A percentile compares a stretch with the other conserved stretches of the same genome.
phyloP scores from a whole-genome alignment of 2,329 filamentous ascomycete genomes.

The Eutypa lata region DNA sequence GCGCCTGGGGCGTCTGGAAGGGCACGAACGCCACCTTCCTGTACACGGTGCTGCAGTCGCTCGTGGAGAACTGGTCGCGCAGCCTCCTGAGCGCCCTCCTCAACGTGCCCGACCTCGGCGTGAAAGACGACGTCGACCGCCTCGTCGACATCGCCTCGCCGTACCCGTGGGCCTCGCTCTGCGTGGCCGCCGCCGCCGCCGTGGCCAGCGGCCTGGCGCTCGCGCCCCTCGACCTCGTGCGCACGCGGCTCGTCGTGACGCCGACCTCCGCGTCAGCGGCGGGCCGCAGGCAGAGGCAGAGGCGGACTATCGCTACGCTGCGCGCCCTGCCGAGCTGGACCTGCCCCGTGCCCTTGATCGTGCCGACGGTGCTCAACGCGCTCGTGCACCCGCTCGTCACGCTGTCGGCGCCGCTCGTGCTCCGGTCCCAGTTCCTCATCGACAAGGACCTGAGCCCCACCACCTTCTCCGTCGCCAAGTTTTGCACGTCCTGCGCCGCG shows the following conservation, averaged over 20 bases:
- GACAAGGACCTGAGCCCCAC: constrained; percentile 79
- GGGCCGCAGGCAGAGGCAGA: constrained; percentile 51
- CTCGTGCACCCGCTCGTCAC: constrained; percentile 80
- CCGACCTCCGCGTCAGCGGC: constrained; percentile 50
- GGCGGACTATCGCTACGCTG: constrained; percentile 75
- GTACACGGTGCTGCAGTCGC: constrained; percentile 80
- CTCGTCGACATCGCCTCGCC: constrained; percentile 70
- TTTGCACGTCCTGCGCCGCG: constrained; percentile 75
- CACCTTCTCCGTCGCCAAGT: constrained; percentile 78
- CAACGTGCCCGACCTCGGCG: constrained; percentile 80
- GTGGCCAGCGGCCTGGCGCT: constrained; percentile 76
- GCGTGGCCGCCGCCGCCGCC: constrained; percentile 63
- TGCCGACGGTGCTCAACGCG: constrained; percentile 85
- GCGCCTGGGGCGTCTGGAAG: constrained; percentile 92
- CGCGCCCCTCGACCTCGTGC: constrained; percentile 83
- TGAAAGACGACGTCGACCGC: constrained; percentile 74
- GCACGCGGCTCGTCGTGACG: constrained; percentile 84
- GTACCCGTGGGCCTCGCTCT: constrained; percentile 76
- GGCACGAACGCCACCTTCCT: constrained; percentile 89
- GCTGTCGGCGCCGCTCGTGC: constrained; percentile 77
- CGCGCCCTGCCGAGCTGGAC: constrained; percentile 75
- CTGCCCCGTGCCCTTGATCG: constrained; percentile 66
- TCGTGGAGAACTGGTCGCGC: constrained; percentile 87
- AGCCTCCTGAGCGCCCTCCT: constrained; percentile 87
- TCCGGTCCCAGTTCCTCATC: constrained; percentile 80